Percentiles rank a stretch among this genome's conserved stretches.
These are phyloP conservation scores for Tuber calosporum DNA, from an alignment of 495 filamentous ascomycete genomes.

Conservation along the genomic window DNA sequence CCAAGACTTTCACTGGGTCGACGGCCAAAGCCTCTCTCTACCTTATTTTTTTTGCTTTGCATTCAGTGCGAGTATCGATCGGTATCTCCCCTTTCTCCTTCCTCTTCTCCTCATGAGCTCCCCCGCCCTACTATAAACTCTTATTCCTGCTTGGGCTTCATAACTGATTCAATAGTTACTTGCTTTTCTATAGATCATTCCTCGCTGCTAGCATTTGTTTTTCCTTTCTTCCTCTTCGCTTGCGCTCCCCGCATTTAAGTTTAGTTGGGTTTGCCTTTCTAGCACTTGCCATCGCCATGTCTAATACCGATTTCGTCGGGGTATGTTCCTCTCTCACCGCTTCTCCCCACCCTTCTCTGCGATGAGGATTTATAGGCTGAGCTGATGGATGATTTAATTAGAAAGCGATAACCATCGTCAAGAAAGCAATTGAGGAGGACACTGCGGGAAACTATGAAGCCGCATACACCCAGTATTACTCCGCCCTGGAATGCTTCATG, in stretches of 20 bases:
- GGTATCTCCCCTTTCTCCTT: neutral
- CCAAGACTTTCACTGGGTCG: constrained; percentile 10
- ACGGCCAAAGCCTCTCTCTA: neutral
- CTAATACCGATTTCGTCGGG: constrained; percentile 92
- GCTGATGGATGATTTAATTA: constrained; percentile 7
- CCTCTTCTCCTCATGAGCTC: neutral
- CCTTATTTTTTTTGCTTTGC: neutral
- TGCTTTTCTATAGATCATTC: neutral
- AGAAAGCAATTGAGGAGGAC: constrained; percentile 94
- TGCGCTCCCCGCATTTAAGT: neutral
- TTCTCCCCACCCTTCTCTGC: neutral
- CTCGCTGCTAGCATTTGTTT: neutral
- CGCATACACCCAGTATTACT: constrained; percentile 90
- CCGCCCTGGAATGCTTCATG: constrained; percentile 90
- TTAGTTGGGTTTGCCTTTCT: neutral
- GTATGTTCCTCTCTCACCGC: constrained; percentile 13
- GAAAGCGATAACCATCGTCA: constrained; percentile 85
- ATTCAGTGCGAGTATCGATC: neutral
- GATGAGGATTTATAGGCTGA: neutral
- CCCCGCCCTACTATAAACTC: neutral
- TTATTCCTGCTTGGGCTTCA: neutral
- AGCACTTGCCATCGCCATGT: constrained; percentile 54
- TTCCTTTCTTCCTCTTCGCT: neutral
- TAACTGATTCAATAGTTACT: neutral
- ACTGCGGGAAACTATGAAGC: constrained; percentile 93